Conservation (phyloP, 208 protist species). For the Balamuthia mandrillaris region DNA sequence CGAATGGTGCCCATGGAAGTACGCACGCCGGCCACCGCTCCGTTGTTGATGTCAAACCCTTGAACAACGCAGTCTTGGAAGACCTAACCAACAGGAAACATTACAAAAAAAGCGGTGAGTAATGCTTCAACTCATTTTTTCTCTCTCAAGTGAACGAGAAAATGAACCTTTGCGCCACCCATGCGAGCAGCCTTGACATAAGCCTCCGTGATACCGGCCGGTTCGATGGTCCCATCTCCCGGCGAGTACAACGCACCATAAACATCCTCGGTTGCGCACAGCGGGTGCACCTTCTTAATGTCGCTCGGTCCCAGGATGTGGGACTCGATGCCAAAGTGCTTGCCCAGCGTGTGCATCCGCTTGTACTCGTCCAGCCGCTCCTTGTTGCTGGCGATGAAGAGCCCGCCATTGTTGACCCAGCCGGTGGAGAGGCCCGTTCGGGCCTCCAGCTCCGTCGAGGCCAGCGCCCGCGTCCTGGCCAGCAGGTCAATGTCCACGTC, state of each 20-base stretch:
- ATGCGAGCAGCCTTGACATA: neutral
- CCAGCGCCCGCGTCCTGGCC: neutral
- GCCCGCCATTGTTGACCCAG: neutral
- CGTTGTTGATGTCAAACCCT: too few relatives aligned
- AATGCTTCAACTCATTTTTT: too few relatives aligned
- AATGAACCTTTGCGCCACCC: neutral
- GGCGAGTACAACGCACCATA: neutral
- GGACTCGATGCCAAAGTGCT: neutral
- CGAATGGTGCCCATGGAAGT: neutral
- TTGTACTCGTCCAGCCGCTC: too few relatives aligned
- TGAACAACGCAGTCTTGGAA: too few relatives aligned
- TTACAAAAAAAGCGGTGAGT: too few relatives aligned
- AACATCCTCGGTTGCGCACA: neutral
- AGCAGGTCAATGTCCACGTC: neutral
- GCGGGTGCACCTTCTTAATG: neutral
- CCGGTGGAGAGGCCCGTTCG: neutral
- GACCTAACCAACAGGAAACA: too few relatives aligned
- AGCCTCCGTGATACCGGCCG: neutral
- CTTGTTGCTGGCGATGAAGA: too few relatives aligned
- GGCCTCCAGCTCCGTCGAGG: neutral
- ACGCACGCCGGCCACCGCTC: neutral
- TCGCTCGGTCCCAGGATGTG: neutral
- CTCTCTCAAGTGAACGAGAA: too few relatives aligned
- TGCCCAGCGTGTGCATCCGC: too few relatives aligned
- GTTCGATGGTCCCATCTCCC: neutral